phyloP scores from a whole-genome alignment of 2,329 filamentous ascomycete genomes.

The Aspergillus pseudonomiae region DNA sequence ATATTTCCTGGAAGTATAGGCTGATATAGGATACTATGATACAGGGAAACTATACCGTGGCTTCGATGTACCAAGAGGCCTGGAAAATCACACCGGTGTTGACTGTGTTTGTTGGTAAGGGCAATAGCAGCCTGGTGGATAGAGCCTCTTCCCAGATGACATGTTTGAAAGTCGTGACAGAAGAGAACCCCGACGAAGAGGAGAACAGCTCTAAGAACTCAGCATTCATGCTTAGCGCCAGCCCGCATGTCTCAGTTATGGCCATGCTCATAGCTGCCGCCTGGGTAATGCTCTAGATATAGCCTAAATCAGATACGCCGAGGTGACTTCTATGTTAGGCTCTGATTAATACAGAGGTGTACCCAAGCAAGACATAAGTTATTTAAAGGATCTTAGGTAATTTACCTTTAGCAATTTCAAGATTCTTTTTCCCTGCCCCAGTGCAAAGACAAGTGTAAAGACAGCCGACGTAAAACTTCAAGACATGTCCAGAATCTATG shows the following conservation, averaged over 20 bases:
- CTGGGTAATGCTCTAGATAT: neutral
- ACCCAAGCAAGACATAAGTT: neutral
- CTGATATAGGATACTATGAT: neutral
- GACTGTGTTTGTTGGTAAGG: conserved; percentile 15
- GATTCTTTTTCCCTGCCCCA: too few relatives aligned
- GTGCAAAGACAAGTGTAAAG: too few relatives aligned
- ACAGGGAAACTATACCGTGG: conserved; percentile 10
- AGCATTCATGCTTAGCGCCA: neutral
- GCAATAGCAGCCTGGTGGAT: conserved; percentile 13
- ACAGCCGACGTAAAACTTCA: too few relatives aligned
- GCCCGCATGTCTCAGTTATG: neutral
- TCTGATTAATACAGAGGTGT: neutral
- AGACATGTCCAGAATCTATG: too few relatives aligned
- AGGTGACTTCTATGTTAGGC: neutral
- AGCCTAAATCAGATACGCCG: neutral
- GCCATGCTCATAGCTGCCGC: neutral
- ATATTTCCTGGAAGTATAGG: neutral
- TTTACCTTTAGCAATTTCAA: accelerated
- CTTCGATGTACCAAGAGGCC: conserved; percentile 7
- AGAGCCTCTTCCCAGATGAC: conserved; percentile 20
- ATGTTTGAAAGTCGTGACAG: conserved; percentile 20
- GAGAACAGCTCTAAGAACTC: neutral
- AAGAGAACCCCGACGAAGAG: neutral
- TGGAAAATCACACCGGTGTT: conserved; percentile 21
- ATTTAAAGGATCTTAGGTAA: neutral